Percentiles rank a stretch among this genome's conserved stretches.
phyloP scores from a whole-genome alignment of 306 rosid genomes.

The Geum urbanum region DNA sequence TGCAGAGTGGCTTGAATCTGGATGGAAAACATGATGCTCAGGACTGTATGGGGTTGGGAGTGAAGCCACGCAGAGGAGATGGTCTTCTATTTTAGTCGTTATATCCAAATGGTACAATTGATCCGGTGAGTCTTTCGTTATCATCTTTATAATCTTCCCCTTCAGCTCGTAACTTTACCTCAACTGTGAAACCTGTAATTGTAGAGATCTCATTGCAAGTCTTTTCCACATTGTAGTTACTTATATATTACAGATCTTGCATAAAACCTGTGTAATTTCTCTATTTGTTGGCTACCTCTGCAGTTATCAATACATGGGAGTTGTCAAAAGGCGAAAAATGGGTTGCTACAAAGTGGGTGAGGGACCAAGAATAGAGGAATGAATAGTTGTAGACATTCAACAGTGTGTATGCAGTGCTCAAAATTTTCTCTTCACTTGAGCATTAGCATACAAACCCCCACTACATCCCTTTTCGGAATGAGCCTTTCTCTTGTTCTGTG shows the following conservation, averaged over 20 bases:
- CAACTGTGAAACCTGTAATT: not conserved
- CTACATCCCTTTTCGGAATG: not conserved
- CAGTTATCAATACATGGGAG: constrained; percentile 89
- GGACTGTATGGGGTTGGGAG: constrained; percentile 62
- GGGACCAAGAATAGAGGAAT: constrained; percentile 52
- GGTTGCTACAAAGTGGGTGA: constrained; percentile 91
- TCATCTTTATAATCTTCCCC: not conserved
- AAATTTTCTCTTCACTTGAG: constrained; percentile 2
- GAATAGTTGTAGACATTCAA: constrained; percentile 21
- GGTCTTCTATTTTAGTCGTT: constrained; percentile 83
- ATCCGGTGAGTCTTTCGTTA: constrained; percentile 55
- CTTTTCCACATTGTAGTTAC: not conserved
- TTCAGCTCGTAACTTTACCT: not conserved
- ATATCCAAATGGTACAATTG: constrained; percentile 70
- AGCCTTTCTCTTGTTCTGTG: not conserved
- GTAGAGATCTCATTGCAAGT: not conserved
- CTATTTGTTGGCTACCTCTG: constrained; percentile 29
- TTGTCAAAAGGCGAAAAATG: constrained; percentile 85
- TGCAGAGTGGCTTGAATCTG: constrained; percentile 74
- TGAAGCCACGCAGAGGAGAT: constrained; percentile 84
- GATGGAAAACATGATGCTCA: constrained; percentile 46
- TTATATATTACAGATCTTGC: not conserved
- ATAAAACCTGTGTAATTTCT: not conserved
- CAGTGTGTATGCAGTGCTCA: not conserved
- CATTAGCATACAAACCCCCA: constrained; percentile 1